Percentiles rank a stretch among this genome's conserved stretches.
phyloP scores from a whole-genome alignment of 164 flowering plant genomes.

The Aristolochia californica region DNA sequence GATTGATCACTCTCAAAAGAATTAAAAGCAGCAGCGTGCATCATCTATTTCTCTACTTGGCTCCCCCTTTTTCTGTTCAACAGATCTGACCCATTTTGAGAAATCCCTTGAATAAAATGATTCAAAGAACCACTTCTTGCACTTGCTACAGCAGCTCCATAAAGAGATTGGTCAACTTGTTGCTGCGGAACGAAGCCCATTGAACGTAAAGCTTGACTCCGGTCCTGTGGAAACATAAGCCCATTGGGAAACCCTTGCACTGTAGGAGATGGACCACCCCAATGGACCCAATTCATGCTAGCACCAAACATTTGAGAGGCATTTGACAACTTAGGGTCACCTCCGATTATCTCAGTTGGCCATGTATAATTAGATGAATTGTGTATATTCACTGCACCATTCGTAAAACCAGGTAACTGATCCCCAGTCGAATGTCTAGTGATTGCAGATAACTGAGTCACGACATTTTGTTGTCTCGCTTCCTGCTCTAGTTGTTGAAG shows the following conservation, averaged over 20 bases:
- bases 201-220: slow-evolving; percentile 25
- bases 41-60: slow-evolving; percentile 27
- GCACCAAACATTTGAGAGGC: slow-evolving; percentile 31
- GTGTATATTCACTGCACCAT: slow-evolving; percentile 29
- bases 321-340: slow-evolving; percentile 14
- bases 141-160: slow-evolving; percentile 41
- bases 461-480: slow-evolving; percentile 32
- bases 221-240: slow-evolving; percentile 28
- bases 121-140: slow-evolving; percentile 26
- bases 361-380: slow-evolving; percentile 24
- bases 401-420: slow-evolving; percentile 29
- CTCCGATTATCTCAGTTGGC: slow-evolving; percentile 15
- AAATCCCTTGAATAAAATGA: slow-evolving; percentile 33
- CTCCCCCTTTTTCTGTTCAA: slow-evolving; percentile 23
- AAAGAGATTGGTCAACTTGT: slow-evolving; percentile 48
- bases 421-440: slow-evolving; percentile 30
- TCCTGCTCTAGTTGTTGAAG: slow-evolving; percentile 40
- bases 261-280: slow-evolving; percentile 28
- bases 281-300: slow-evolving; percentile 33
- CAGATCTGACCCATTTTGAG: slow-evolving; percentile 26
- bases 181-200: slow-evolving; percentile 37
- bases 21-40: slow-evolving; percentile 28
- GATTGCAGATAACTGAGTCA: slow-evolving; percentile 27
- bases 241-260: slow-evolving; percentile 39
- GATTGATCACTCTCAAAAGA: slow-evolving; percentile 34